Evolutionary conservation across 2,329 filamentous ascomycete genomes (phyloP).

Genomic region (Mycosphaerella sp.): DNA sequence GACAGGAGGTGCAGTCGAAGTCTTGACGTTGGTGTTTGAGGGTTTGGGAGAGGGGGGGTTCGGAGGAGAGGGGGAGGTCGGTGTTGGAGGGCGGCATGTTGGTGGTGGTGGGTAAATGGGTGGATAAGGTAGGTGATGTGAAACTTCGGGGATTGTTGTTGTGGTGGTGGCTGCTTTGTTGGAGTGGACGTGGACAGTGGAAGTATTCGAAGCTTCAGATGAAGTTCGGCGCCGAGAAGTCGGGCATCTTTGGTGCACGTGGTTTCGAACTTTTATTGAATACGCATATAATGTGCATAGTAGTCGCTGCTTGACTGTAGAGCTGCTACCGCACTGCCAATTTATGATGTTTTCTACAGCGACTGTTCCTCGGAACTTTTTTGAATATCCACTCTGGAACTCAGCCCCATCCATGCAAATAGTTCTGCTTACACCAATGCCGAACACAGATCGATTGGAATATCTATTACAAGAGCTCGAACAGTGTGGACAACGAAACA

Average conservation of each 20-base stretch:
- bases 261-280: too few relatives aligned
- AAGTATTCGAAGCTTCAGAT: background rate
- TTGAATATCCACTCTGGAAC: background rate
- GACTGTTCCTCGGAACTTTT: too few relatives aligned
- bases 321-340: too few relatives aligned
- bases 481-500: too few relatives aligned
- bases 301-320: too few relatives aligned
- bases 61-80: conserved; percentile 19
- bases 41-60: conserved; percentile 20
- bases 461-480: too few relatives aligned
- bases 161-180: background rate
- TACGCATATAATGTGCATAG: too few relatives aligned
- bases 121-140: background rate
- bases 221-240: background rate
- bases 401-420: too few relatives aligned
- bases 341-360: too few relatives aligned
- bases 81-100: background rate
- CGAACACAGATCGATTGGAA: background rate
- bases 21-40: conserved; percentile 24
- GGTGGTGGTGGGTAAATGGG: background rate
- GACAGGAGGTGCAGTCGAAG: conserved; percentile 32
- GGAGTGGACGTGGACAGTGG: background rate
- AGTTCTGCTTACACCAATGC: background rate
- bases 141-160: background rate
- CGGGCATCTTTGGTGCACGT: too few relatives aligned